Evolutionary conservation across 306 rosid genomes (phyloP), one percentile per base, ranked within the genome.

Genomic region (Cicer chorassanicum): DNA sequence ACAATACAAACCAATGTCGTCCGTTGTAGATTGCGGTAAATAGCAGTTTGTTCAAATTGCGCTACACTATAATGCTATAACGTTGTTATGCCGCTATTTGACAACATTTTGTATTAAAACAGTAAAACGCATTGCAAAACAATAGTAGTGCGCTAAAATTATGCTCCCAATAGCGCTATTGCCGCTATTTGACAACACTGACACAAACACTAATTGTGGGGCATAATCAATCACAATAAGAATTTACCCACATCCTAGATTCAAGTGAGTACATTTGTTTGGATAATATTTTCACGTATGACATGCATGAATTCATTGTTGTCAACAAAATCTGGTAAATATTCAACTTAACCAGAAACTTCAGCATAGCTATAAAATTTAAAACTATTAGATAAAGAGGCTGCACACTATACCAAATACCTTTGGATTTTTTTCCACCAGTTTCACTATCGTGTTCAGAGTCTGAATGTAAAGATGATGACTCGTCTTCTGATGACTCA

Each of bases 401-500:
- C 49, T 76, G 24, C 41, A 45, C 1, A 56, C 39, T 10, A 77
- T 75, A 85, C 45, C n/a, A 77, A 72, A 73, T 75, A 85, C 84
- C 86, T 73, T 73, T 78, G 39, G 89, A 75, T 53, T 83, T 87
- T 74, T 74, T 66, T 68, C 82, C 65, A 38, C 84, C 72, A 70
- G 54, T 51, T 79, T 76, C 82, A 68, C 68, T 76, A 48, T 80
- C 84, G 51, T 70, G 73, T 42, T 84, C 96, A 45, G 86, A 70
- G 54, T 83, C 89, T 19, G 94, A 82, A 77, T 68, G 80, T 24
- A 79, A 75, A 74, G 85, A 78, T 1, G 90, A 82, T 1, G 90
- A 89, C 40, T 84, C 91, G 36, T 83, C 81, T 0, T 82, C 71
- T 4, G 87, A 89, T 4, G 92, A 86, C 38, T 83, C 66, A 57